Conservation (phyloP, 1,284 basidiomycete genomes). For the Heterobasidion irregulare region DNA sequence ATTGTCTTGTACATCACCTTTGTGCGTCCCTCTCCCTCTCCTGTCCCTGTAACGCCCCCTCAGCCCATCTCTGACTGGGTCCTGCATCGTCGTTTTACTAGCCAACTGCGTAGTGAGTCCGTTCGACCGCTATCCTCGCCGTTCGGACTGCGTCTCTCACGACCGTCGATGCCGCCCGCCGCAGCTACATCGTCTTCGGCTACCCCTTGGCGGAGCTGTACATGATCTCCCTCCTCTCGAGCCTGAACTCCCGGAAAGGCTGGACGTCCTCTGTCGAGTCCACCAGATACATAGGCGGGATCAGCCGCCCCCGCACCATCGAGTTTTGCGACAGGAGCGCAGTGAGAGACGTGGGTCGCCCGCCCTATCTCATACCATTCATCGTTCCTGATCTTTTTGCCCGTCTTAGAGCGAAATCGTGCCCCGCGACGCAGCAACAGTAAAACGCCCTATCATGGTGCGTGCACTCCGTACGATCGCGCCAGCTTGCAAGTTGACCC, state of each 20-base stretch:
- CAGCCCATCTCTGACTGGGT: neutral
- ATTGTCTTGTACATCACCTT: neutral
- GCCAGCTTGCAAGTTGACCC: too few relatives aligned
- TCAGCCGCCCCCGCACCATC: neutral
- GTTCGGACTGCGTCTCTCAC: too few relatives aligned
- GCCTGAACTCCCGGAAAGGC: neutral
- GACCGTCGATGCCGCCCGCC: neutral
- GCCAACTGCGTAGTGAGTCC: neutral
- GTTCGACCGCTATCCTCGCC: neutral
- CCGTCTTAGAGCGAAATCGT: too few relatives aligned
- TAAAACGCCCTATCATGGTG: too few relatives aligned
- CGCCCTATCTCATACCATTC: too few relatives aligned
- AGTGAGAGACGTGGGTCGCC: neutral
- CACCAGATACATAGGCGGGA: neutral
- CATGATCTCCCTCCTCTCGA: neutral
- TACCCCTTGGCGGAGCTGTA: neutral
- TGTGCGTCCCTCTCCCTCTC: neutral
- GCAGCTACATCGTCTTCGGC: neutral
- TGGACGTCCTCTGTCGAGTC: neutral
- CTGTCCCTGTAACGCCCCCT: too few relatives aligned
- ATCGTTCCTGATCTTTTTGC: too few relatives aligned
- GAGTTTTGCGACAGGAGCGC: neutral
- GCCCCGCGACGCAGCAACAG: too few relatives aligned
- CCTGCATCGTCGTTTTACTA: neutral
- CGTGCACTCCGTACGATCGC: too few relatives aligned